Evolutionary conservation across 179 eudicot genomes (phyloP).

Genomic region (Heliamphora pulchella): DNA sequence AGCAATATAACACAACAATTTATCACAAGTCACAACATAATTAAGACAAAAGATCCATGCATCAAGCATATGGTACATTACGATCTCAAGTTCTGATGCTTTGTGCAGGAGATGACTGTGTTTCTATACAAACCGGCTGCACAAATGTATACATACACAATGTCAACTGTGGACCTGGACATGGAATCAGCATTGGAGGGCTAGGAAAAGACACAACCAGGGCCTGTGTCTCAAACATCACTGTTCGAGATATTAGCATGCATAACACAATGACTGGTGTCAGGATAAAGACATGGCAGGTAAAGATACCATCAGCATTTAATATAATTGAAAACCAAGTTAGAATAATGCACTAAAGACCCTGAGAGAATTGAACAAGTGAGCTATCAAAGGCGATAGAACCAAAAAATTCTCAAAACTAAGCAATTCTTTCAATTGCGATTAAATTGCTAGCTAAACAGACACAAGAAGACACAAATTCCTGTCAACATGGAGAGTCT

Average conservation of each 20-base stretch:
- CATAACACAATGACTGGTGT: slow-evolving; percentile 82
- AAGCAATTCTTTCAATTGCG: background rate
- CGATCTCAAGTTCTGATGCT: slow-evolving; percentile 6
- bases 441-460: background rate
- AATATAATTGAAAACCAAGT: background rate
- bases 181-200: slow-evolving; percentile 94
- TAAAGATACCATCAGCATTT: slow-evolving; percentile 20
- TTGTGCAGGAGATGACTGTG: slow-evolving; percentile 84
- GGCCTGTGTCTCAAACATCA: slow-evolving; percentile 82
- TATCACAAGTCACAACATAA: too few relatives aligned
- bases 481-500: background rate
- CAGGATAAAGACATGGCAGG: slow-evolving; percentile 99
- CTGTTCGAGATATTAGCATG: slow-evolving; percentile 59
- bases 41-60: background rate
- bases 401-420: background rate
- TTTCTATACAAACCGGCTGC: slow-evolving; percentile 87
- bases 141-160: slow-evolving; percentile 65
- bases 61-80: background rate
- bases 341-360: background rate
- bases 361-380: background rate
- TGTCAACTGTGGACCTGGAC: slow-evolving; percentile 94
- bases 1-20: too few relatives aligned
- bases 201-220: slow-evolving; percentile 69
- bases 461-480: background rate
- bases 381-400: background rate